These are phyloP conservation scores for Gypsophila paniculata DNA, from an alignment of 179 eudicot species.

Conservation along the genomic window DNA sequence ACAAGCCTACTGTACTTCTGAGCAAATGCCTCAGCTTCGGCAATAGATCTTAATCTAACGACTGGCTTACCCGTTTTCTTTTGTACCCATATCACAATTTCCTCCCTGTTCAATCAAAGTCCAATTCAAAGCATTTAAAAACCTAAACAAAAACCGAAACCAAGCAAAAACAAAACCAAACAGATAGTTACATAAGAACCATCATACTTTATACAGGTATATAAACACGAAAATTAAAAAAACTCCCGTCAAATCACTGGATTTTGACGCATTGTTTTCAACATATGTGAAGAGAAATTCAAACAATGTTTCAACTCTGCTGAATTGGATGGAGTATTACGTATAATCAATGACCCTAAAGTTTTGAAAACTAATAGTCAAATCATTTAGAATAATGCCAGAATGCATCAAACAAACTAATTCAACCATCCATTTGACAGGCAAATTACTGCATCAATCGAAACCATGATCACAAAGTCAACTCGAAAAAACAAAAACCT, in stretches of 20 bases:
- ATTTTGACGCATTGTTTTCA: too few relatives aligned
- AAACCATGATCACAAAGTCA: not conserved
- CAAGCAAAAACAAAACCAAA: slow-evolving; percentile 3
- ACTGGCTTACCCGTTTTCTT: slow-evolving; percentile 86
- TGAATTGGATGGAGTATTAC: not conserved
- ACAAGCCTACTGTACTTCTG: slow-evolving; percentile 52
- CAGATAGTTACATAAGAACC: not conserved
- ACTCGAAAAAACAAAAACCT: not conserved
- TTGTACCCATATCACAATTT: slow-evolving; percentile 78
- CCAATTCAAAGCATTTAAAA: not conserved
- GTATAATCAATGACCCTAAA: not conserved
- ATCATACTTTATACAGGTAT: too few relatives aligned
- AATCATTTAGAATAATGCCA: too few relatives aligned
- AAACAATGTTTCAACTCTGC: too few relatives aligned
- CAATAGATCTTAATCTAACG: slow-evolving; percentile 47
- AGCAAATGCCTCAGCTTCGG: slow-evolving; percentile 60
- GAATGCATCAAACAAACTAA: not conserved
- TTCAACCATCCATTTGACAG: not conserved
- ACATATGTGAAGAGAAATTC: too few relatives aligned
- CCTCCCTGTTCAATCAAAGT: slow-evolving; percentile 50
- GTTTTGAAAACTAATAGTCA: not conserved
- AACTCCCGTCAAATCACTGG: too few relatives aligned
- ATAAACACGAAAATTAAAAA: too few relatives aligned
- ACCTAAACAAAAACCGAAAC: not conserved
- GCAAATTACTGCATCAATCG: not conserved